Conservation (phyloP, 169 alveolate genomes). For the Plasmodium billcollinsi region DNA sequence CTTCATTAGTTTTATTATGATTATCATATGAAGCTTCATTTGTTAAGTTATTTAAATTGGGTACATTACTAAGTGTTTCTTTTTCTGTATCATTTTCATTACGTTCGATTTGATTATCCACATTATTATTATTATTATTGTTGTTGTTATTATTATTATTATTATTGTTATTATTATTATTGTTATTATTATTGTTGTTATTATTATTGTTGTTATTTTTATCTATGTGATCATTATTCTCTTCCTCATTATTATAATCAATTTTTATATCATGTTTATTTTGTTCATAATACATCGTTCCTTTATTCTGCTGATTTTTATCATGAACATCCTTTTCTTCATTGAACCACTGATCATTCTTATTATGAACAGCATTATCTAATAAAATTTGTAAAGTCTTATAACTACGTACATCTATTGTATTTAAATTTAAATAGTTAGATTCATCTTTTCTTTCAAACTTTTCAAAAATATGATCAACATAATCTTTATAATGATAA, state of each 20-base stretch:
- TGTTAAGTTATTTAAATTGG: too few species aligned
- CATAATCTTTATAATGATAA: constrained; percentile 34
- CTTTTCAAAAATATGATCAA: constrained; percentile 6
- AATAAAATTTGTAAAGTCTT: constrained; percentile 46
- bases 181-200: too few species aligned
- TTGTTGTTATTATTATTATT: too few species aligned
- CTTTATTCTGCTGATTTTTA: neutral
- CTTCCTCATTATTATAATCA: constrained; percentile 6
- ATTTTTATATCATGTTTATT: neutral
- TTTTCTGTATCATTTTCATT: too few species aligned
- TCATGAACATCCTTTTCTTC: neutral
- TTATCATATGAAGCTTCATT: neutral
- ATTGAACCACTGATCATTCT: neutral
- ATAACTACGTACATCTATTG: constrained; percentile 57
- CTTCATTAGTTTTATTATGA: neutral
- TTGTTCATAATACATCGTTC: neutral
- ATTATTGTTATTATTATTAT: neutral
- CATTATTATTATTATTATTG: too few species aligned
- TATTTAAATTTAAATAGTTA: constrained; percentile 31
- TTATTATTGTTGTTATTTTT: neutral
- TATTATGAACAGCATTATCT: constrained; percentile 11
- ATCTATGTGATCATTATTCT: neutral
- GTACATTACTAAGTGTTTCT: too few species aligned
- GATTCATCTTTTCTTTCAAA: neutral
- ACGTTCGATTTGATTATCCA: too few species aligned